These are phyloP conservation scores for Ganoderma resinaceum DNA, from an alignment of 1,284 basidiomycete species.

Conservation along the genomic window DNA sequence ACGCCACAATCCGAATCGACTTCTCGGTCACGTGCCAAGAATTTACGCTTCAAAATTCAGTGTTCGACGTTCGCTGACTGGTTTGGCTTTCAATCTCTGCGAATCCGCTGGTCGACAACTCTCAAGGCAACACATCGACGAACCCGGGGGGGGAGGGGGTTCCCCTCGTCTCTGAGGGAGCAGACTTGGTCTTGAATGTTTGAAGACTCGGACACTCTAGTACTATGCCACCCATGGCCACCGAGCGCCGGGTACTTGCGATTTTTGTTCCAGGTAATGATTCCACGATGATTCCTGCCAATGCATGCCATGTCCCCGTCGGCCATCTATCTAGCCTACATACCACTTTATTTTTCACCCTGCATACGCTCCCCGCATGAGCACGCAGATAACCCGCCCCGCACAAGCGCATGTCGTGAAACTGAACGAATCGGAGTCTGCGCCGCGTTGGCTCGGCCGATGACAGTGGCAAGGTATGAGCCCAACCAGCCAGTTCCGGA, in stretches of 20 bases:
- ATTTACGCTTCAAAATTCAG: too few relatives aligned
- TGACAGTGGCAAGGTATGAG: slow-evolving; percentile 42
- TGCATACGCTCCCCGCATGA: slow-evolving; percentile 41
- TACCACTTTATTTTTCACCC: slow-evolving; percentile 48
- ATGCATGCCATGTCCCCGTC: slow-evolving; percentile 20
- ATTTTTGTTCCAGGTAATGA: too few relatives aligned
- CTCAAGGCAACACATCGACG: too few relatives aligned
- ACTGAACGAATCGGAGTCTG: slow-evolving; percentile 45
- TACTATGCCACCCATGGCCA: too few relatives aligned
- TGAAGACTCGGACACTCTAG: too few relatives aligned
- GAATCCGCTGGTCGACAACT: too few relatives aligned
- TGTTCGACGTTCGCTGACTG: too few relatives aligned
- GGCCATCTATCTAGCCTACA: slow-evolving; percentile 38
- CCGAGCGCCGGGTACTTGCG: too few relatives aligned
- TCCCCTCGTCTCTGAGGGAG: too few relatives aligned
- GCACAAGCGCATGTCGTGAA: slow-evolving; percentile 41
- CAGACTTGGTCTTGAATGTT: too few relatives aligned
- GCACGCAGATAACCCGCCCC: slow-evolving; percentile 45
- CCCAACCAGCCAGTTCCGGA: slow-evolving; percentile 35
- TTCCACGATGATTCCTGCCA: neutral
- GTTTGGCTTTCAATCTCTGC: too few relatives aligned
- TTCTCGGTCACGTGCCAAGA: neutral
- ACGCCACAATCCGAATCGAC: neutral
- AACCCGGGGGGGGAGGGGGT: too few relatives aligned
- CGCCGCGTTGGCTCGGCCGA: slow-evolving; percentile 42